These are phyloP conservation scores for Cladosporium halotolerans DNA, from an alignment of 2,329 filamentous ascomycete genomes.

Conservation along the genomic window DNA sequence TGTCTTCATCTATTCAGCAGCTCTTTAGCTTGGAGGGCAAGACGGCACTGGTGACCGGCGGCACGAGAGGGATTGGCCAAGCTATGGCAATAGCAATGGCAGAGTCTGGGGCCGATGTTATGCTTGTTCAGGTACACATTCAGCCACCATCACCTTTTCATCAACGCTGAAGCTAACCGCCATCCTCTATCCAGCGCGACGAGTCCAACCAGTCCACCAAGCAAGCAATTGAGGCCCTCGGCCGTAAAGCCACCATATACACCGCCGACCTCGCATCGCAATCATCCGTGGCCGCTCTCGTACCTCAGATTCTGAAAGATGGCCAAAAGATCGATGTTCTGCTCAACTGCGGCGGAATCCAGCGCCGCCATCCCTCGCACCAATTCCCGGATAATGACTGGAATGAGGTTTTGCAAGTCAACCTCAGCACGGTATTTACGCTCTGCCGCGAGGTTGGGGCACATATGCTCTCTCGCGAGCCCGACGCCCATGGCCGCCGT, in stretches of 20 bases:
- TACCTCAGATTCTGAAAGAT: conserved; percentile 37
- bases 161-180: too few species aligned
- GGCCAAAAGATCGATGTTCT: conserved; percentile 23
- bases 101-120: conserved; percentile 45
- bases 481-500: conserved; percentile 20
- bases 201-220: conserved; percentile 53
- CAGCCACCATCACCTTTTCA: too few species aligned
- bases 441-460: conserved; percentile 49
- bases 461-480: conserved; percentile 20
- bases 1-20: conserved; percentile 30
- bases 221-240: conserved; percentile 56
- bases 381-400: conserved; percentile 27
- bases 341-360: conserved; percentile 27
- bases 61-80: conserved; percentile 46
- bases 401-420: conserved; percentile 23
- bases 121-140: conserved; percentile 41
- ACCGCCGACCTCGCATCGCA: conserved; percentile 60
- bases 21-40: conserved; percentile 46
- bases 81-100: conserved; percentile 46
- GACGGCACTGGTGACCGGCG: conserved; percentile 45
- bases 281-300: conserved; percentile 54
- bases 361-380: conserved; percentile 23
- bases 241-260: conserved; percentile 62
- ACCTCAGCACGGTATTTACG: conserved; percentile 63
- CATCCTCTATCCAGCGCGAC: conserved; percentile 42